These are phyloP conservation scores for Malus sieversii DNA, from an alignment of 306 rosid genomes.

Conservation along the genomic window DNA sequence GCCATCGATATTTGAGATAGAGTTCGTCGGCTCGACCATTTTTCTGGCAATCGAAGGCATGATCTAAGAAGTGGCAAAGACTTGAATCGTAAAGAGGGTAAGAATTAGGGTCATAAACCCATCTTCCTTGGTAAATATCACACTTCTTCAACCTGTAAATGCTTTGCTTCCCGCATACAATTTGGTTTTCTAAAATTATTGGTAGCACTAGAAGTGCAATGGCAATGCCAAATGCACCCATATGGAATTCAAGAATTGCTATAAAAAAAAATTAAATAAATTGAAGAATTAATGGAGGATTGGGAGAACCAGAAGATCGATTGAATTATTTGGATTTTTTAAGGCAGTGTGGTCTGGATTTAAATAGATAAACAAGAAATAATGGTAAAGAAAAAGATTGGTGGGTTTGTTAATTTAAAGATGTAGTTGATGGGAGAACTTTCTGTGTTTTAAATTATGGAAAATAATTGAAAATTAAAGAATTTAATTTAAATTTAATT, in stretches of 20 bases:
- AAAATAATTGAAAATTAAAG: neutral
- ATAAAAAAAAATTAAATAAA: too few relatives aligned
- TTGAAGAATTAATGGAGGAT: neutral
- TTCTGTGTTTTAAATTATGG: neutral
- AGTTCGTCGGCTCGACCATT: slow-evolving; percentile 25
- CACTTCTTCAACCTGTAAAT: neutral
- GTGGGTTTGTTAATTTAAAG: neutral
- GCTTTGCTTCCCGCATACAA: slow-evolving; percentile 3
- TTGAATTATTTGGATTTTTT: neutral
- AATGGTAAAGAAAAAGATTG: neutral
- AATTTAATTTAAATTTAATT: neutral
- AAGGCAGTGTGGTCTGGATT: neutral
- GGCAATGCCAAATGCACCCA: slow-evolving; percentile 2
- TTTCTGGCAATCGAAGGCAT: slow-evolving; percentile 16
- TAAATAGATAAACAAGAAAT: neutral
- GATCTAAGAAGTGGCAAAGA: slow-evolving; percentile 16
- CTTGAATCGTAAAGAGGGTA: slow-evolving; percentile 31
- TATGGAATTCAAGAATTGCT: neutral
- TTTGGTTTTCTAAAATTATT: neutral
- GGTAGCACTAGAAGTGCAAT: neutral
- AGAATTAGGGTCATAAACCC: slow-evolving; percentile 33
- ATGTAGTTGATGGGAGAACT: neutral
- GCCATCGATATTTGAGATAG: slow-evolving; percentile 35
- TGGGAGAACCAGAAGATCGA: neutral
- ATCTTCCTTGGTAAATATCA: slow-evolving; percentile 18